Evolutionary conservation across 345 rosid species (phyloP).

Genomic region (Euclidium syriacum): DNA sequence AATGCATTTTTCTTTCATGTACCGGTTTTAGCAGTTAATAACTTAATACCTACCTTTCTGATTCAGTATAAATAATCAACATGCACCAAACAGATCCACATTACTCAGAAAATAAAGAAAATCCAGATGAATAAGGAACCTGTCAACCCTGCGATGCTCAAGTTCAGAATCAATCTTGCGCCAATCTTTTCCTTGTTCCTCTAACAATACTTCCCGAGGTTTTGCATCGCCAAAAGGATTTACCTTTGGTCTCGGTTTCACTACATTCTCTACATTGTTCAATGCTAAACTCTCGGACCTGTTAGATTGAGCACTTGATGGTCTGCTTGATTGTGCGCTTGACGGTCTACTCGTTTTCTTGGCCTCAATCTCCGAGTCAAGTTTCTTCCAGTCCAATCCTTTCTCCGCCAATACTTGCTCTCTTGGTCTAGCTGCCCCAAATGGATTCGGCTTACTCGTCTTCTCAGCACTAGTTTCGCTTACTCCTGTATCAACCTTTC

Average conservation of each 20-base stretch:
- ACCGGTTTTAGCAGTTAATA: not conserved
- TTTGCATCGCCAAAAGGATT: slow-evolving; percentile 98
- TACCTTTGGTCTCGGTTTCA: slow-evolving; percentile 69
- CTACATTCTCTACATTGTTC: slow-evolving; percentile 56
- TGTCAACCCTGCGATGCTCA: slow-evolving; percentile 79
- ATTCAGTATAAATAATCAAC: not conserved
- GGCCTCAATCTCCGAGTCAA: slow-evolving; percentile 71
- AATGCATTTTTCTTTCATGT: not conserved
- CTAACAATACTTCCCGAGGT: slow-evolving; percentile 88
- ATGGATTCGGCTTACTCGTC: slow-evolving; percentile 67
- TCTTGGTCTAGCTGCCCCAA: slow-evolving; percentile 91
- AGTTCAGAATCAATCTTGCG: slow-evolving; percentile 81
- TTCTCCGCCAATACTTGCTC: slow-evolving; percentile 91
- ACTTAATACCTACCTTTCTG: not conserved
- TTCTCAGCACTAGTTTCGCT: slow-evolving; percentile 40
- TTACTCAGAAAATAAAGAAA: not conserved
- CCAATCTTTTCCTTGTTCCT: slow-evolving; percentile 90
- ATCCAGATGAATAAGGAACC: slow-evolving; percentile 28
- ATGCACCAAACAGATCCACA: not conserved
- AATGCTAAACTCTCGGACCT: slow-evolving; percentile 68
- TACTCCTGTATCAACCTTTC: slow-evolving; percentile 40
- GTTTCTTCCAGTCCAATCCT: slow-evolving; percentile 88
- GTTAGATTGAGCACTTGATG: slow-evolving; percentile 80
- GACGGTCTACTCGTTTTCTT: slow-evolving; percentile 81
- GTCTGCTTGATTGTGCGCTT: slow-evolving; percentile 88